Base-by-base conservation (phyloP, 208 protist genomes). In the Acanthamoeba castellanii region DNA sequence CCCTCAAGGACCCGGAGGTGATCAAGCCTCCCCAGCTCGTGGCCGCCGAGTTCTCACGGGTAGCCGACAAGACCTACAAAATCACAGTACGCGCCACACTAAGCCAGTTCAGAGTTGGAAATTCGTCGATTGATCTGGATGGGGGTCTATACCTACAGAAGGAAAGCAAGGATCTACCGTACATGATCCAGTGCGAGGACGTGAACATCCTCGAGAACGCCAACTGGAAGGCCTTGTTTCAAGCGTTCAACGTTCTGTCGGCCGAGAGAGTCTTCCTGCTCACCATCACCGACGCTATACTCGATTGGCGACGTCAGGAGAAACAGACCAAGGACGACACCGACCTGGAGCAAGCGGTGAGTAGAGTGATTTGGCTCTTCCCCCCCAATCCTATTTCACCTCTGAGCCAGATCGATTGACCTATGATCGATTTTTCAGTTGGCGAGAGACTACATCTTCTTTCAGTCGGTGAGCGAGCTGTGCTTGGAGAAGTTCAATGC, bases 401-500 rank as follows among this genome's bases (percentile, higher is more conserved):
- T 47, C 32, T n/a, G 8, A 50, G 30, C 18, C 0, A 30, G 42
- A 30, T 37, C 18, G 13, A 84, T 37, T 27, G 30, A 22, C 34
- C 0, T 18, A 18, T 8, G 22, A 0, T 84, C 34, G 22, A 6
- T n/a, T 57, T 30, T 85, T 0, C 42, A 93, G 89, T 42, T 93
- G 61, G 30, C 42, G 1, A 37, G 89, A 59, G 89, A 93, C 61
- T 81, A 93, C 66, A 72, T 93, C 64, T 93, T 82, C 68, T 93
- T 82, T 22, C 27, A 50, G 61, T 32, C 47, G 7, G 6, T 93
- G 20, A 42, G 14, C 47, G 59, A 55, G 27, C 89, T 93, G 18
- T 55, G 47, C 30, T 50, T 93, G 20, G 66, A 93, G 64, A 81
- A 93, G 47, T 81, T 93, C 64, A 55, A 1, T 5, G 42, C 66